Percentiles rank a stretch among this genome's conserved stretches.
These are phyloP conservation scores for Globisporangium radiosum DNA, from an alignment of 352 stramenopile genomes.

Conservation along the genomic window DNA sequence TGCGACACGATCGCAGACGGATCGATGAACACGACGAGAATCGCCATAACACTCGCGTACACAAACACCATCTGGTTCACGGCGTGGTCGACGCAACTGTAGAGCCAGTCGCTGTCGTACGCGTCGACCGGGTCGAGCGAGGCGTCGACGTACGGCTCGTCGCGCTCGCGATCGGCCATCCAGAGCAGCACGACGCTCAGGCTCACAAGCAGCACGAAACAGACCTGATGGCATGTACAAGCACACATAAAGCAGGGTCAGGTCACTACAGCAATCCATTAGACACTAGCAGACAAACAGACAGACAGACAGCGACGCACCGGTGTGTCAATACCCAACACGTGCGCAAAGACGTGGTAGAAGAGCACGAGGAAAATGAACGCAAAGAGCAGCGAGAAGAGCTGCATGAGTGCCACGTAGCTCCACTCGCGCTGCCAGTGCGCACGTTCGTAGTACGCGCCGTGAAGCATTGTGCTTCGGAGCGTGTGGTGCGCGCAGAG, in stretches of 20 bases:
- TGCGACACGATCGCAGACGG: slow-evolving; percentile 68
- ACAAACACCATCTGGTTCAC: slow-evolving; percentile 80
- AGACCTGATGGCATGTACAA: slow-evolving; percentile 20
- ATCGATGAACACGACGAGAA: slow-evolving; percentile 58
- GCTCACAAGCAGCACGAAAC: slow-evolving; percentile 39
- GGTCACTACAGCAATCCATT: no score
- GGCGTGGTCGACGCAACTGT: slow-evolving; percentile 69
- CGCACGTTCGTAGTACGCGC: slow-evolving; percentile 56
- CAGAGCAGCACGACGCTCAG: slow-evolving; percentile 53
- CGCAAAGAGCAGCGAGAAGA: slow-evolving; percentile 42
- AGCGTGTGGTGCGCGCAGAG: slow-evolving; percentile 45
- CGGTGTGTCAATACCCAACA: slow-evolving; percentile 46
- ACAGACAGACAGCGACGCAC: slow-evolving; percentile 13
- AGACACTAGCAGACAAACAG: background rate
- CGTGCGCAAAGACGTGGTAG: slow-evolving; percentile 49
- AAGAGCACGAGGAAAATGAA: slow-evolving; percentile 55
- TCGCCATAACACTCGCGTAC: slow-evolving; percentile 46
- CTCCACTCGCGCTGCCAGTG: slow-evolving; percentile 61
- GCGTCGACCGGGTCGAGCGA: slow-evolving; percentile 49
- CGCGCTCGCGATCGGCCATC: slow-evolving; percentile 67
- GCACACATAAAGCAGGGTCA: no score
- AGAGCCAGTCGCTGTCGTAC: slow-evolving; percentile 82
- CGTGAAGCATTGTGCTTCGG: slow-evolving; percentile 44
- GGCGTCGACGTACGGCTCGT: slow-evolving; percentile 45
- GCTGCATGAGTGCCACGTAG: slow-evolving; percentile 49